These are phyloP conservation scores for Yamadazyma oceani DNA, from an alignment of 1,139 yeast genomes.

Conservation along the genomic window DNA sequence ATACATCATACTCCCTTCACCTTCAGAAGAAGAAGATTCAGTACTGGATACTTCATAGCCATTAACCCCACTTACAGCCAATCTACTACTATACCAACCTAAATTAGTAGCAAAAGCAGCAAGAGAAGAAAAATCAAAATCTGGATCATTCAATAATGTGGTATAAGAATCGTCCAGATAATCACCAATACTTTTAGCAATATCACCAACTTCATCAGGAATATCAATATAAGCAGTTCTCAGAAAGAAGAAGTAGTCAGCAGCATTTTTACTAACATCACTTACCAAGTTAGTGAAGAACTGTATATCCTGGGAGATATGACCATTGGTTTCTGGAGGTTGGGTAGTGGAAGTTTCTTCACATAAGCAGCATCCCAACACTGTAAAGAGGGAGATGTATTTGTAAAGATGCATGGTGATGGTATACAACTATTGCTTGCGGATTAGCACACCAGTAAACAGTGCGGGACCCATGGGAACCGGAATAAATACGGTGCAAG, in stretches of 20 bases:
- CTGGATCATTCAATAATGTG: conserved; percentile 27
- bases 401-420: too few species aligned
- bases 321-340: conserved; percentile 1
- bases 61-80: conserved; percentile 16
- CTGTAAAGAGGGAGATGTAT: too few species aligned
- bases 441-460: too few species aligned
- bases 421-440: too few species aligned
- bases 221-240: conserved; percentile 23
- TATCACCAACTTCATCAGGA: conserved; percentile 25
- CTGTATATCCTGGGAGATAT: conserved; percentile 17
- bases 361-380: too few species aligned
- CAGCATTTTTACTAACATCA: conserved; percentile 23
- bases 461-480: too few species aligned
- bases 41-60: background rate
- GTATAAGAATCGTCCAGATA: conserved; percentile 34
- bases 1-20: conserved; percentile 3
- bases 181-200: conserved; percentile 24
- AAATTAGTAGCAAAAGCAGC: conserved; percentile 32
- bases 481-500: too few species aligned
- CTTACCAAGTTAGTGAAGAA: conserved; percentile 30
- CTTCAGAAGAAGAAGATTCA: conserved; percentile 5
- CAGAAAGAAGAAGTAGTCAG: conserved; percentile 24
- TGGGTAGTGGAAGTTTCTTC: background rate
- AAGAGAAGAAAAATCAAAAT: conserved; percentile 21
- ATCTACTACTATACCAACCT: conserved; percentile 32